Evolutionary conservation across 371 early-diverging fungal genomes (phyloP).

Genomic region (Batrachochytrium dendrobatidis): DNA sequence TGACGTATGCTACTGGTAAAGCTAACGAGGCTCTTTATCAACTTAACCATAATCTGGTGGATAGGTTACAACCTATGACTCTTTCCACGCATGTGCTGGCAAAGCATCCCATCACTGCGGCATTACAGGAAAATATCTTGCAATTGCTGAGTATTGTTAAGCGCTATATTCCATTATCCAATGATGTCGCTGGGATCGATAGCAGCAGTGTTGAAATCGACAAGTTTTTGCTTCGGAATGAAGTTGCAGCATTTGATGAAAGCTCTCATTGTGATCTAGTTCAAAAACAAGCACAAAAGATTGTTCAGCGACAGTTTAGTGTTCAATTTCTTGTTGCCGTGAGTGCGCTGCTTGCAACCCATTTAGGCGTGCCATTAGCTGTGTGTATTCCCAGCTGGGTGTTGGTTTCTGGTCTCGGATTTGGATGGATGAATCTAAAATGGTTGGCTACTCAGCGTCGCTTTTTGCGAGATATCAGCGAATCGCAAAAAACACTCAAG

Average conservation of each 20-base stretch:
- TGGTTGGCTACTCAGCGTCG: conserved; percentile 19
- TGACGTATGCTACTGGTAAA: conserved; percentile 31
- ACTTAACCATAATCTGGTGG: conserved; percentile 11
- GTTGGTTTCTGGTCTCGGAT: conserved; percentile 14
- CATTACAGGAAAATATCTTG: conserved; percentile 17
- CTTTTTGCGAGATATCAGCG: conserved; percentile 22
- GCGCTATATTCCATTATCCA: conserved; percentile 11
- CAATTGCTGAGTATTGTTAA: conserved; percentile 19
- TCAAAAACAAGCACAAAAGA: conserved; percentile 18
- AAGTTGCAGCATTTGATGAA: conserved; percentile 30
- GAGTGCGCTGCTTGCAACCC: conserved; percentile 21
- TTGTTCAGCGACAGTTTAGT: conserved; percentile 19
- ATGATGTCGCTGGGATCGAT: conserved; percentile 8
- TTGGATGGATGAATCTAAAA: conserved; percentile 20
- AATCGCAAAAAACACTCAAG: conserved; percentile 16
- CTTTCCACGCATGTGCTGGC: conserved; percentile 14
- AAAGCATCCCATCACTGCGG: conserved; percentile 14
- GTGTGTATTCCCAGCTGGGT: conserved; percentile 26
- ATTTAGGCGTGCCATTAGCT: conserved; percentile 34
- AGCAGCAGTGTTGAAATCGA: conserved; percentile 9
- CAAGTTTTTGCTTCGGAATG: conserved; percentile 23
- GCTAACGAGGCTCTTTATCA: conserved; percentile 25
- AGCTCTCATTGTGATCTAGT: conserved; percentile 21
- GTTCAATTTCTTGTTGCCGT: conserved; percentile 17
- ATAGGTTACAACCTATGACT: conserved; percentile 13